Percentiles rank a stretch among this genome's conserved stretches.
These are phyloP conservation scores for Ceratocystis smalleyi DNA, from an alignment of 2,329 filamentous ascomycete species.

Conservation along the genomic window DNA sequence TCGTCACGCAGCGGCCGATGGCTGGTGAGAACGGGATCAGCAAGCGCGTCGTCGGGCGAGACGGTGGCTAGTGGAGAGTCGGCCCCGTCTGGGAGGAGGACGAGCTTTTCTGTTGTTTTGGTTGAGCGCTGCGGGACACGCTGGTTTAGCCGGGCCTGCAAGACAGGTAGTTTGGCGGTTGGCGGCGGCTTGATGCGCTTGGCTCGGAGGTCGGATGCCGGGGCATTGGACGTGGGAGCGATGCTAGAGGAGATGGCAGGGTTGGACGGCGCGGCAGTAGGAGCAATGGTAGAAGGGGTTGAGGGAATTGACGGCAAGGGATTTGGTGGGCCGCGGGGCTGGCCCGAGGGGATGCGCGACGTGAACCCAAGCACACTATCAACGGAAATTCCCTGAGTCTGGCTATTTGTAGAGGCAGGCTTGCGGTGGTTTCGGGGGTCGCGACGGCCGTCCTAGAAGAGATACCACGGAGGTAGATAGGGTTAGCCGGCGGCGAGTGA, in stretches of 20 bases:
- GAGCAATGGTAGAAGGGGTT: constrained; percentile 23
- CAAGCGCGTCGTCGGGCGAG: constrained; percentile 38
- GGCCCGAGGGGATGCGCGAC: constrained; percentile 87
- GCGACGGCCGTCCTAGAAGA: constrained; percentile 10
- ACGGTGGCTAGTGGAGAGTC: constrained; percentile 29
- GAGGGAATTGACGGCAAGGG: constrained; percentile 24
- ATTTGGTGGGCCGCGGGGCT: constrained; percentile 57
- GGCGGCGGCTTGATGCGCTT: constrained; percentile 15
- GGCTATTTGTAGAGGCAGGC: neutral
- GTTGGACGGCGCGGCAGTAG: constrained; percentile 27
- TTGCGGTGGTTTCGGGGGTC: constrained; percentile 5
- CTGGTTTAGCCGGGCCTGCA: constrained; percentile 34
- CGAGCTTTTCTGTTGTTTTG: constrained; percentile 93
- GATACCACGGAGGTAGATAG: neutral
- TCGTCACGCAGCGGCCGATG: constrained; percentile 47
- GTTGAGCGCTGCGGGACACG: constrained; percentile 70
- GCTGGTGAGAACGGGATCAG: constrained; percentile 9
- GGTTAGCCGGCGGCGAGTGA: neutral
- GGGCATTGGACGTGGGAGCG: constrained; percentile 20
- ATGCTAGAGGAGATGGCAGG: constrained; percentile 23
- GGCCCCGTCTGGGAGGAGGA: constrained; percentile 57
- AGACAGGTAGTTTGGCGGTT: constrained; percentile 19
- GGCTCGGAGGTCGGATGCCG: constrained; percentile 10
- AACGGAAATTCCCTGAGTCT: constrained; percentile 51
- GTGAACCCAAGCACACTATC: constrained; percentile 91